Evolutionary conservation across 495 filamentous ascomycete genomes (phyloP).

Genomic region (Xeromyces bisporus): DNA sequence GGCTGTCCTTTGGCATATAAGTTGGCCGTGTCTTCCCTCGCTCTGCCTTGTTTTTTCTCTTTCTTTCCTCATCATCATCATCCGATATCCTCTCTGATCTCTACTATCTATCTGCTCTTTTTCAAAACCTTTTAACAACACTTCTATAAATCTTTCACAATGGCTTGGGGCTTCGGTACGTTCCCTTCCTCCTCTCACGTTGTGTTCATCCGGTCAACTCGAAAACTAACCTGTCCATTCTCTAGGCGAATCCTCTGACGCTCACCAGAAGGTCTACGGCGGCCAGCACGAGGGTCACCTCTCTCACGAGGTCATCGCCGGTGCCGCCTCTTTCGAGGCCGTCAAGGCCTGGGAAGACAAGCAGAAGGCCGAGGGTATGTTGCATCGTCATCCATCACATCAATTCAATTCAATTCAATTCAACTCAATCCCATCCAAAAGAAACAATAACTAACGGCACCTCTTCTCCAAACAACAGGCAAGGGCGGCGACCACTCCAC

Average conservation of each 20-base stretch:
- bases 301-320: constrained; percentile 58
- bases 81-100: neutral
- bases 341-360: constrained; percentile 69
- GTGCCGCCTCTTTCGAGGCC: constrained; percentile 61
- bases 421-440: no score
- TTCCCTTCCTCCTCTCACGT: constrained; percentile 1
- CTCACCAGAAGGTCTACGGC: constrained; percentile 46
- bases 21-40: neutral
- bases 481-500: constrained; percentile 52
- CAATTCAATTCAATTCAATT: no score
- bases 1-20: constrained; percentile 3
- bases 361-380: constrained; percentile 51
- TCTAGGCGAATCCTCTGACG: constrained; percentile 30
- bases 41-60: constrained; percentile 1
- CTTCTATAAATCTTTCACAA: constrained; percentile 8
- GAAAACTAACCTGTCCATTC: constrained; percentile 1
- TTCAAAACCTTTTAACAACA: constrained; percentile 3
- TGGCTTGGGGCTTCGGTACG: constrained; percentile 25
- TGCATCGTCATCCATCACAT: no score
- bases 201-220: no score
- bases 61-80: no score
- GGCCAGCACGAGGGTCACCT: constrained; percentile 42
- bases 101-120: neutral
- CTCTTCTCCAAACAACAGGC: constrained; percentile 31
- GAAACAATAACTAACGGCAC: no score